Percentiles rank a stretch among this genome's conserved stretches.
Evolutionary conservation across 495 filamentous ascomycete genomes (phyloP).

Genomic region (Aspergillus hancockii): DNA sequence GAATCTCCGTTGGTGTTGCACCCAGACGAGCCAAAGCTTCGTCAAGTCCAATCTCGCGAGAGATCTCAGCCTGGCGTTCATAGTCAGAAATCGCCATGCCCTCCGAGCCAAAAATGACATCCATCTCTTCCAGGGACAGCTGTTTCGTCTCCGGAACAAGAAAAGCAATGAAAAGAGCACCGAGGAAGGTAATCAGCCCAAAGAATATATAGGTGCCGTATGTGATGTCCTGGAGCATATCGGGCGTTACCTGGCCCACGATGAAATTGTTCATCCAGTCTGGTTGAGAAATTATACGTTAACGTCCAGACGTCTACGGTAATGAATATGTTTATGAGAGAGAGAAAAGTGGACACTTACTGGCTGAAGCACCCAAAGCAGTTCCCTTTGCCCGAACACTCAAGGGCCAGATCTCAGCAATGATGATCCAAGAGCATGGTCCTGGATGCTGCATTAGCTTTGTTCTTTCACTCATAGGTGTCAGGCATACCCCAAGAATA

Average conservation of each 20-base stretch:
- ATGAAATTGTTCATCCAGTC: constrained; percentile 63
- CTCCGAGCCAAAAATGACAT: constrained; percentile 68
- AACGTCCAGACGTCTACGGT: background rate
- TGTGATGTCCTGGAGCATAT: constrained; percentile 63
- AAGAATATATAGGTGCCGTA: constrained; percentile 78
- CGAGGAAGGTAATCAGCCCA: constrained; percentile 62
- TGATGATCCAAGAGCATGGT: constrained; percentile 65
- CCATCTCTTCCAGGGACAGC: constrained; percentile 52
- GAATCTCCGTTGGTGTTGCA: background rate
- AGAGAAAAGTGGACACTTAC: constrained; percentile 32
- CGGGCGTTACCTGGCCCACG: constrained; percentile 71
- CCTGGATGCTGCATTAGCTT: constrained; percentile 7
- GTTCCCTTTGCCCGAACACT: constrained; percentile 74
- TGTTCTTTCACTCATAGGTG: background rate
- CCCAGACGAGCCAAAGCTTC: constrained; percentile 14
- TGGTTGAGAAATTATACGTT: background rate
- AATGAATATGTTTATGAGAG: constrained; percentile 1
- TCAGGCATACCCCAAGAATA: constrained; percentile 62
- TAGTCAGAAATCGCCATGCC: constrained; percentile 64
- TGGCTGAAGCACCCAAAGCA: constrained; percentile 63
- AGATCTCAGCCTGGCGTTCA: constrained; percentile 68
- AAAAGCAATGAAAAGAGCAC: constrained; percentile 53
- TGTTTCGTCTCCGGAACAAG: constrained; percentile 61
- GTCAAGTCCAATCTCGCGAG: constrained; percentile 65
- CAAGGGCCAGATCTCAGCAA: constrained; percentile 77